Evolutionary conservation across 495 filamentous ascomycete species (phyloP).

Genomic region (Parathielavia hyrcaniae): DNA sequence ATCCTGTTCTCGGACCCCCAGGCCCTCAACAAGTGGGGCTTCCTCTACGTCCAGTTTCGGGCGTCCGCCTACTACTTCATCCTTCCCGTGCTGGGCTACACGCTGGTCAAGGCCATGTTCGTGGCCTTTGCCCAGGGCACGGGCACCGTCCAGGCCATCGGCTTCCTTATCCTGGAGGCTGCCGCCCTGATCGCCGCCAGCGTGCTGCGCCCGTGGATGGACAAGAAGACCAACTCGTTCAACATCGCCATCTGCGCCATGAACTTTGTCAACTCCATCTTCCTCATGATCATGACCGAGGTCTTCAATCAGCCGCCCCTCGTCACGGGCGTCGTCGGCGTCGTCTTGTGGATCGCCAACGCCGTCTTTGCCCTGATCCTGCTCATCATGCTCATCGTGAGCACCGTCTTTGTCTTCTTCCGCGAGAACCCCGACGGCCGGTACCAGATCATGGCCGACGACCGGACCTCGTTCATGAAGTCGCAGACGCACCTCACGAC

Average conservation of each 20-base stretch:
- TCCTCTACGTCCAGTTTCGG: slow-evolving; percentile 95
- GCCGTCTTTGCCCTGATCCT: slow-evolving; percentile 79
- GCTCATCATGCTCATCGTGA: slow-evolving; percentile 78
- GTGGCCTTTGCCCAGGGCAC: slow-evolving; percentile 72
- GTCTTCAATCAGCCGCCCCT: slow-evolving; percentile 83
- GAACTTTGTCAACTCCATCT: slow-evolving; percentile 88
- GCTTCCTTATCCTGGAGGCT: slow-evolving; percentile 79
- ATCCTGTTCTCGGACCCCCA: slow-evolving; percentile 95
- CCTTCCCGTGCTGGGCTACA: slow-evolving; percentile 71
- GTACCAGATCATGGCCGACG: slow-evolving; percentile 95
- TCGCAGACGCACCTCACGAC: slow-evolving; percentile 77
- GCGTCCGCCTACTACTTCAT: slow-evolving; percentile 98
- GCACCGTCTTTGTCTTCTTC: slow-evolving; percentile 74
- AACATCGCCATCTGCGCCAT: slow-evolving; percentile 88
- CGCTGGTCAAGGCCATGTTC: slow-evolving; percentile 82
- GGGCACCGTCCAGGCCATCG: slow-evolving; percentile 73
- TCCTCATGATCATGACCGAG: slow-evolving; percentile 75
- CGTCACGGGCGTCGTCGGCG: slow-evolving; percentile 87
- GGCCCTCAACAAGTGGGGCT: slow-evolving; percentile 96
- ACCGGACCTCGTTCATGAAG: slow-evolving; percentile 97
- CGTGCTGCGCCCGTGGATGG: slow-evolving; percentile 93
- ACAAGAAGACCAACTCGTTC: slow-evolving; percentile 97
- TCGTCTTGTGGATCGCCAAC: slow-evolving; percentile 92
- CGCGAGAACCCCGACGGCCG: slow-evolving; percentile 94
- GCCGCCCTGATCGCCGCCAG: slow-evolving; percentile 69